Conservation (phyloP, 2,329 filamentous ascomycete genomes). For the Aspergillus puulaauensis region DNA sequence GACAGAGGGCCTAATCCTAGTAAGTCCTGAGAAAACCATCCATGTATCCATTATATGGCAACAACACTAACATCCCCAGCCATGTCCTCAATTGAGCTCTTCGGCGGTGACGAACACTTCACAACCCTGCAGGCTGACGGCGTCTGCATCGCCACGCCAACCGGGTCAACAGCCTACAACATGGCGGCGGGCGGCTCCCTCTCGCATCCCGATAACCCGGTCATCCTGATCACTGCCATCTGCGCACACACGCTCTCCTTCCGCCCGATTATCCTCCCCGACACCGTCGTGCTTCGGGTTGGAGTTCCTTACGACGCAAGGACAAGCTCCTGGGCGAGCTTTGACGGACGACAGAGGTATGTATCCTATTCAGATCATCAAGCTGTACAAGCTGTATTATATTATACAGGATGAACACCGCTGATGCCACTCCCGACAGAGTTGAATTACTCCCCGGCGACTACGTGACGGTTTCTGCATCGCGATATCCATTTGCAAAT, state of each 20-base stretch:
- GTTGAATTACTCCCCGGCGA: constrained; percentile 50
- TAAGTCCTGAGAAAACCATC: constrained; percentile 47
- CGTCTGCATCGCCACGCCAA: constrained; percentile 90
- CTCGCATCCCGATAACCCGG: constrained; percentile 93
- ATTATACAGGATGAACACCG: too few species aligned
- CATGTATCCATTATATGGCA: not conserved
- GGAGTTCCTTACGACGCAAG: constrained; percentile 94
- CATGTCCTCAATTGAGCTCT: constrained; percentile 89
- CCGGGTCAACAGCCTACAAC: constrained; percentile 93
- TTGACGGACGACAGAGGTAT: constrained; percentile 83
- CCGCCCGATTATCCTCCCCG: constrained; percentile 91
- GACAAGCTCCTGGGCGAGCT: constrained; percentile 93
- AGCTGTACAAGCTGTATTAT: too few species aligned
- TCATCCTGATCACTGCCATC: constrained; percentile 91
- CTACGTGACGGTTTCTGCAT: constrained; percentile 54
- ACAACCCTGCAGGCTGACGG: constrained; percentile 92
- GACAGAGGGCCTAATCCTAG: constrained; percentile 91
- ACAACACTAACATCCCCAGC: constrained; percentile 49
- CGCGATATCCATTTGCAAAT: constrained; percentile 52
- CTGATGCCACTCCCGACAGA: constrained; percentile 24
- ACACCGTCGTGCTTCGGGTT: constrained; percentile 89
- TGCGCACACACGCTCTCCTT: constrained; percentile 95
- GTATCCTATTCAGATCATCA: constrained; percentile 8
- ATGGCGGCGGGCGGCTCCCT: constrained; percentile 92
- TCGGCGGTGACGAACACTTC: constrained; percentile 93